Conservation (phyloP, 2,329 filamentous ascomycete genomes). For the Lasiodiplodia theobromae region DNA sequence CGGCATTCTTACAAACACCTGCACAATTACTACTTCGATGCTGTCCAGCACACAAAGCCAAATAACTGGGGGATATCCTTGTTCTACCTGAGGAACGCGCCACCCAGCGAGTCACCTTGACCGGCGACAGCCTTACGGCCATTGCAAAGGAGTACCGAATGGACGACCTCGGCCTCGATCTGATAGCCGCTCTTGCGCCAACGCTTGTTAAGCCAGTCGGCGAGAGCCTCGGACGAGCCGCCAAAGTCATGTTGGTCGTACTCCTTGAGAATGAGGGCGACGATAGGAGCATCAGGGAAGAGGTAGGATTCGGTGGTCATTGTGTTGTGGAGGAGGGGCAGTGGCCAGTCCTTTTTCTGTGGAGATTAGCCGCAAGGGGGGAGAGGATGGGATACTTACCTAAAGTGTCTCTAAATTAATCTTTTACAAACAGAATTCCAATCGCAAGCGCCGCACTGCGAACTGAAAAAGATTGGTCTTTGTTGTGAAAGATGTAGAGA, state of each 20-base stretch:
- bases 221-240: constrained; percentile 11
- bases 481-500: background rate
- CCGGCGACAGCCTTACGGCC: background rate
- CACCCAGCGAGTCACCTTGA: background rate
- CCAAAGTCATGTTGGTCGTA: constrained; percentile 28
- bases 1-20: background rate
- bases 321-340: background rate
- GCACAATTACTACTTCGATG: background rate
- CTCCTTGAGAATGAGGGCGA: constrained; percentile 11
- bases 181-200: constrained; percentile 29
- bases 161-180: constrained; percentile 7
- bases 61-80: background rate
- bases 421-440: background rate
- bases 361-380: background rate
- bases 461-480: background rate
- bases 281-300: background rate
- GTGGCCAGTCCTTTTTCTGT: background rate
- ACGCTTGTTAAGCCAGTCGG: constrained; percentile 23
- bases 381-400: constrained; percentile 2
- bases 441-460: constrained; percentile 9
- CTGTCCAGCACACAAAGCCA: background rate
- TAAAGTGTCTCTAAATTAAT: background rate
- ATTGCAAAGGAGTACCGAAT: constrained; percentile 1
- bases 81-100: constrained; percentile 12
- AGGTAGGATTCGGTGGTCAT: background rate